Base-by-base conservation (phyloP, 257 asterid species). In the Thymus mandschuricus region DNA sequence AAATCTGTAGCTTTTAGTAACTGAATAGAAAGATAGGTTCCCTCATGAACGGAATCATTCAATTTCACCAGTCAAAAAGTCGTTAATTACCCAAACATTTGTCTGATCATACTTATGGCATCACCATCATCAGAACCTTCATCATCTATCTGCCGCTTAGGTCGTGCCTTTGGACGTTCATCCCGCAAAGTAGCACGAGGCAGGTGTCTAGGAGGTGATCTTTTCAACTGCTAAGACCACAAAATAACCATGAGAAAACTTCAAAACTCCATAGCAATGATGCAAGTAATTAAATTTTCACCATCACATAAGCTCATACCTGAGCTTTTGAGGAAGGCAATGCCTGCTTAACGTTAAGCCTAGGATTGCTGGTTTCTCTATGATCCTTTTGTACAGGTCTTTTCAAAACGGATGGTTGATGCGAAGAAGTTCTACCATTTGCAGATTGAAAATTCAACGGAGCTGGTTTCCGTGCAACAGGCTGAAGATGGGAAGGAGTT, bases 61-160 rank as follows among this genome's bases (percentile, higher is more conserved):
- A 44, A 55, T 1, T 21, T 33, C 1, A 7, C 55, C 33, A 71
- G 45, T 21, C 6, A 40, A 31, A 61, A 50, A 21, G 30, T 8
- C n/a, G 12, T 68, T 61, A 67, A 46, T 75, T 86, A 92, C 98
- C 95, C 21, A 21, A 82, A 84, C 91, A 92, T 81, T 29, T 76
- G 28, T 81, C 97, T 88, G 73, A 92, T 84, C 87, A 80, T 65
- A 51, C 45, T 63, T 56, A 87, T 73, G 40, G 86, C 77, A 41
- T 58, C 57, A 29, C 75, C 90, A 55, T 54, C 96, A 2, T 70
- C 92, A 57, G 79, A 78, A 9, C 79, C 86, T 1, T 81, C 95
- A 68, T 78, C 81, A 40, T 12, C 9, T 21, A 21, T 72, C 64
- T 35, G 80, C 71, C 87, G 85, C 80, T 62, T 45, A 13, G 89